These are phyloP conservation scores for Aspergillus spinulosporus DNA, from an alignment of 2,329 filamentous ascomycete genomes.

Conservation along the genomic window DNA sequence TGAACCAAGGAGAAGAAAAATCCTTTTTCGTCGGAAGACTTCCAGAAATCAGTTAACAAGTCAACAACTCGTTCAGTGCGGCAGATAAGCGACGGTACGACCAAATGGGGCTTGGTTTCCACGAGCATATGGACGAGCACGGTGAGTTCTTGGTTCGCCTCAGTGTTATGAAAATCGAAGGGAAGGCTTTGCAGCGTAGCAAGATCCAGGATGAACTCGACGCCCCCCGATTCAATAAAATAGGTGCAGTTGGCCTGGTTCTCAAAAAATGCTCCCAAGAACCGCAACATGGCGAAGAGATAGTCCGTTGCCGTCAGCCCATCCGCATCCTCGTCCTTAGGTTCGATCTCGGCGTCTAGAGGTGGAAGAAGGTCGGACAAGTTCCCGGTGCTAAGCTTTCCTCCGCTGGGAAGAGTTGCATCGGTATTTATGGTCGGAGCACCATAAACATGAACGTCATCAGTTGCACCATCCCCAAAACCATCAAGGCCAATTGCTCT, in stretches of 20 bases:
- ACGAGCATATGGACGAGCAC: constrained; percentile 75
- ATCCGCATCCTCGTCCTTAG: constrained; percentile 52
- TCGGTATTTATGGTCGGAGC: constrained; percentile 31
- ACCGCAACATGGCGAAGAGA: constrained; percentile 72
- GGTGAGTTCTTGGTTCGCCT: constrained; percentile 68
- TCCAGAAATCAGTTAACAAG: constrained; percentile 65
- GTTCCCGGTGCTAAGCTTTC: constrained; percentile 36
- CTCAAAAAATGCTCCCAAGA: constrained; percentile 73
- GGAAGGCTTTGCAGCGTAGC: constrained; percentile 79
- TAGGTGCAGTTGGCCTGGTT: constrained; percentile 70
- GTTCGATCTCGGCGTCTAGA: constrained; percentile 33
- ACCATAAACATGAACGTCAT: constrained; percentile 27
- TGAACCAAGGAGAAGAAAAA: constrained; percentile 70
- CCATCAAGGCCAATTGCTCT: constrained; percentile 36
- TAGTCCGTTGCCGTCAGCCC: constrained; percentile 65
- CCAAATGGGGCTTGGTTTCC: constrained; percentile 76
- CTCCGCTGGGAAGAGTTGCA: constrained; percentile 38
- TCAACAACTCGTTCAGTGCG: constrained; percentile 71
- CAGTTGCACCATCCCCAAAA: constrained; percentile 24
- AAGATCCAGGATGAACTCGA: constrained; percentile 81
- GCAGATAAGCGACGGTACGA: constrained; percentile 76
- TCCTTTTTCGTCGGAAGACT: constrained; percentile 50
- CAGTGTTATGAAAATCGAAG: constrained; percentile 67
- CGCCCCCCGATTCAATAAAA: constrained; percentile 76
- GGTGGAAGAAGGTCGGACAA: constrained; percentile 30